Base-by-base conservation (phyloP, 2,329 filamentous ascomycete genomes). In the Drechslera avenae region DNA sequence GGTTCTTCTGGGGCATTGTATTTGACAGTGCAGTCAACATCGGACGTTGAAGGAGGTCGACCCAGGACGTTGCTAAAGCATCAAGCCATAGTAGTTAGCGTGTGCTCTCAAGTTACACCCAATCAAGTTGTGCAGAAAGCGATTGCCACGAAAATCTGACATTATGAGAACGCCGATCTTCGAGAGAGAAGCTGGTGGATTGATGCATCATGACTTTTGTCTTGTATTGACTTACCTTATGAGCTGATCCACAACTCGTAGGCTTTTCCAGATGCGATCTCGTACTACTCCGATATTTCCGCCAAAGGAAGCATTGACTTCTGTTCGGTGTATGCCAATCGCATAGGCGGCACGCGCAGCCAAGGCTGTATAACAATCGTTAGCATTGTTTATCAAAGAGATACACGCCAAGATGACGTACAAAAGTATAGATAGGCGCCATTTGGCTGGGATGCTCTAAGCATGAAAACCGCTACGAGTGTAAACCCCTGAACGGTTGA, bases 391-490 rank as follows among this genome's bases (percentile, higher is more conserved):
- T 17, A 6, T 14, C 9, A n/a, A 3, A 31, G 18, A n/a, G 7
- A 16, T 17, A 8, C 4, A 7, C 8, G 16, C 5, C 21, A 26
- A 7, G 5, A n/a, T 5, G 7, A 31, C 52, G 52, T 54, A 51
- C 79, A 79, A 14, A 82, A 75, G 39, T 81, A 78, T 59, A 81
- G 74, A 46, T 80, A 82, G 5, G 79, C 79, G 1, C 78, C 79
- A 51, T 82, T 82, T 9, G 79, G 77, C 35, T 80, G 76, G 48
- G 77, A 81, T 9, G 77, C 77, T 21, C 79, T 71, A 2, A 82
- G 69, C 78, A 82, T 79, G 57, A 78, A 82, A 54, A 81, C 75
- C 1, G 79, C 76, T n/a, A 82, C 74, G 13, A 81, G 58, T 5
- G 78, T 70, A 57, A 81, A 81, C 1, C 78, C 79, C 57, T 81